phyloP scores from a whole-genome alignment of 768 basidiomycete species.

The Thelephora ganbajun region DNA sequence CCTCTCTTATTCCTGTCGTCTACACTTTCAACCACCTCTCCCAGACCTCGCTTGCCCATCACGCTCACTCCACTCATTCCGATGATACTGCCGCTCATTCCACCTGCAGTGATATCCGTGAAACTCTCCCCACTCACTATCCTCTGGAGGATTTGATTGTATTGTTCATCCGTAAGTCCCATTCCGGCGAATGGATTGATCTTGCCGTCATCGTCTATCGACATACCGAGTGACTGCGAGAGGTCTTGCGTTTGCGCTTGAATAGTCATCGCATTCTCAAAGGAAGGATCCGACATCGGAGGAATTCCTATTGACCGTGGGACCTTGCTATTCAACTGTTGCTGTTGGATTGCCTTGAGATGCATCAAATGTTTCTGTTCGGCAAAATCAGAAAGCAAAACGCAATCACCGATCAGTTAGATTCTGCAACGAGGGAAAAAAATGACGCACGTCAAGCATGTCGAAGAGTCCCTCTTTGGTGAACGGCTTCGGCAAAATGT shows the following conservation, averaged over 20 bases:
- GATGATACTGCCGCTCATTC: too few relatives aligned
- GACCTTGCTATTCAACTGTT: constrained; percentile 53
- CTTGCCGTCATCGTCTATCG: constrained; percentile 29
- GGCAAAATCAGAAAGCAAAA: not conserved
- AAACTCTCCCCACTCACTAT: constrained; percentile 55
- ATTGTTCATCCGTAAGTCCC: constrained; percentile 84
- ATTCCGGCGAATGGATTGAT: constrained; percentile 80
- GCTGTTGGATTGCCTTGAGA: constrained; percentile 49
- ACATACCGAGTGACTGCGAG: constrained; percentile 7
- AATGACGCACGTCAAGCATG: constrained; percentile 67
- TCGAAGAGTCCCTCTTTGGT: constrained; percentile 84
- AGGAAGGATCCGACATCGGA: constrained; percentile 36
- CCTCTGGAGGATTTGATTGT: constrained; percentile 61
- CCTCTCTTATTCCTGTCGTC: too few relatives aligned
- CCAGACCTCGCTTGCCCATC: too few relatives aligned
- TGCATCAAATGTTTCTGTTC: constrained; percentile 75
- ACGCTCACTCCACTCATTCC: too few relatives aligned
- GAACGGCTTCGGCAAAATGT: constrained; percentile 93
- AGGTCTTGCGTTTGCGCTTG: constrained; percentile 14
- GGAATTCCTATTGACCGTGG: constrained; percentile 58
- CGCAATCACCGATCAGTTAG: not conserved
- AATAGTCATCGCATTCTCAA: constrained; percentile 41
- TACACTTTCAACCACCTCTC: too few relatives aligned
- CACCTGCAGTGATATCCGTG: constrained; percentile 18
- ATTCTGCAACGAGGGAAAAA: not conserved